These are phyloP conservation scores for Candida sp. DNA, from an alignment of 1,139 yeast genomes.

Conservation along the genomic window DNA sequence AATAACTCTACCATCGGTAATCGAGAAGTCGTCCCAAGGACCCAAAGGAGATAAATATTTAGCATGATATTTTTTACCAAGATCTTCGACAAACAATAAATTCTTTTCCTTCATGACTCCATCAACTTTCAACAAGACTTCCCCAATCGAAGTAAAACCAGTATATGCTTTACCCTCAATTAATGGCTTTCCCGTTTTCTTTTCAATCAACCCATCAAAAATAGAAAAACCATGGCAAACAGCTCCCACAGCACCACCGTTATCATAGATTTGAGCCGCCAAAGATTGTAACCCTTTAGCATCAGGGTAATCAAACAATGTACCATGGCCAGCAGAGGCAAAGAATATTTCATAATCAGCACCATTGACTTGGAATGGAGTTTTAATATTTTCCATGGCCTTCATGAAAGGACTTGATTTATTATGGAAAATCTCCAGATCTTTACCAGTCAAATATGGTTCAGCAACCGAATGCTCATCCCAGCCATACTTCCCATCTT, in stretches of 20 bases:
- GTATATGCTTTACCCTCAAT: conserved; percentile 53
- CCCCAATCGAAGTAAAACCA: conserved; percentile 61
- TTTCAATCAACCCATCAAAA: conserved; percentile 43
- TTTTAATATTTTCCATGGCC: conserved; percentile 31
- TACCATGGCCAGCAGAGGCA: conserved; percentile 67
- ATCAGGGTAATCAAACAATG: conserved; percentile 54
- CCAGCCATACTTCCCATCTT: conserved; percentile 51
- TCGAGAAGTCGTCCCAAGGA: conserved; percentile 52
- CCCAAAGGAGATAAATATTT: conserved; percentile 40
- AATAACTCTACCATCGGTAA: conserved; percentile 53
- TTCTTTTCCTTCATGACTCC: conserved; percentile 27
- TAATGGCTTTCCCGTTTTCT: conserved; percentile 38
- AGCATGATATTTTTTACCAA: conserved; percentile 39
- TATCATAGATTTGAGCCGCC: conserved; percentile 43
- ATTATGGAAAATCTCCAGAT: conserved; percentile 33
- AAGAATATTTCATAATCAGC: conserved; percentile 51
- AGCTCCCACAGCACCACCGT: conserved; percentile 56
- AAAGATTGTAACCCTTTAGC: conserved; percentile 45
- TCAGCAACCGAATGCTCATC: conserved; percentile 50
- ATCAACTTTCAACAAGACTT: conserved; percentile 35
- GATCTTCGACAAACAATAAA: conserved; percentile 31
- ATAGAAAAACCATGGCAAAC: conserved; percentile 69
- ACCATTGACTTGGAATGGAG: conserved; percentile 42
- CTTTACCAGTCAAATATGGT: conserved; percentile 43
- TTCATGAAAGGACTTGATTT: conserved; percentile 33